Evolutionary conservation across 2,329 filamentous ascomycete species (phyloP).

Genomic region (Ophiostoma sp.): DNA sequence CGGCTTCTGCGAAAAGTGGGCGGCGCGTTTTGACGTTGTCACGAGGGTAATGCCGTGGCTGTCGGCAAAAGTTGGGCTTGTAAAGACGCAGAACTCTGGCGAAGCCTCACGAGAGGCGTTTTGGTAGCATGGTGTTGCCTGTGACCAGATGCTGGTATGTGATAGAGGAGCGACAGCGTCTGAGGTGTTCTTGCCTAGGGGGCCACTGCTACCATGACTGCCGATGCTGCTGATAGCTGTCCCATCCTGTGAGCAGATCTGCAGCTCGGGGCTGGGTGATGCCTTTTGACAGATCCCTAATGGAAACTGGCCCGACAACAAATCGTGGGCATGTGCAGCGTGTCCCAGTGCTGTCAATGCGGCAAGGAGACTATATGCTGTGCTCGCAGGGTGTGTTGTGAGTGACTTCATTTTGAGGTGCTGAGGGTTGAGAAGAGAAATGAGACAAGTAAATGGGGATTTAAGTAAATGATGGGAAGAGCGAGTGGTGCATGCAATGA

Average conservation of each 20-base stretch:
- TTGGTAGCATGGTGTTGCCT: slow-evolving; percentile 30
- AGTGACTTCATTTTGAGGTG: background rate
- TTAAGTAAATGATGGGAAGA: no score
- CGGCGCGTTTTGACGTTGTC: slow-evolving; percentile 34
- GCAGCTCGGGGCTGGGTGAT: background rate
- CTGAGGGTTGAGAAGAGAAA: no score
- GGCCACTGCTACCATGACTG: background rate
- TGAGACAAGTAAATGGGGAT: no score
- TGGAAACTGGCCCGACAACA: background rate
- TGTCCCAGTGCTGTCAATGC: background rate
- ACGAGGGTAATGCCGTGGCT: slow-evolving; percentile 38
- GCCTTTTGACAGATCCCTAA: background rate
- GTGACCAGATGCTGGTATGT: slow-evolving; percentile 28
- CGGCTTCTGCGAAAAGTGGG: slow-evolving; percentile 29
- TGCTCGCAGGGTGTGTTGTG: background rate
- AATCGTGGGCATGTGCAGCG: background rate
- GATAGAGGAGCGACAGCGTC: background rate
- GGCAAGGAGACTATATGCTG: background rate
- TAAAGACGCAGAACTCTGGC: slow-evolving; percentile 35
- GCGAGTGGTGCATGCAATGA: no score
- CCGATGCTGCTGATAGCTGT: background rate
- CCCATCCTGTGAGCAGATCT: background rate
- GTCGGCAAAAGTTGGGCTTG: slow-evolving; percentile 34
- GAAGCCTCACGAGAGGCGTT: slow-evolving; percentile 22
- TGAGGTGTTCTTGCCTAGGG: background rate